These are phyloP conservation scores for Exophiala mesophila DNA, from an alignment of 2,329 filamentous ascomycete species.

Conservation along the genomic window DNA sequence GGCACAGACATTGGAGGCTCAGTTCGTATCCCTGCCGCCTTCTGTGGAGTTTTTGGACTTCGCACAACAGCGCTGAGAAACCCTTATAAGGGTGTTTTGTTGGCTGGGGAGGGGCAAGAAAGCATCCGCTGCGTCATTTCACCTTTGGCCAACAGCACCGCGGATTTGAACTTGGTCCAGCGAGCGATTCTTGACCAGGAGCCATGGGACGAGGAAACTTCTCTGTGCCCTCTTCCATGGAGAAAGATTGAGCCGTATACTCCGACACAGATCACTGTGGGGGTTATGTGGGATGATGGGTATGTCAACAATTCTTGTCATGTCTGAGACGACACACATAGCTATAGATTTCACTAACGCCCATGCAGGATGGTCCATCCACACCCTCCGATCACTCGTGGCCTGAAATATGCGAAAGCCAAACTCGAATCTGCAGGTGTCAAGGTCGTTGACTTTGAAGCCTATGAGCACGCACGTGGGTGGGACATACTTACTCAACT, in stretches of 20 bases:
- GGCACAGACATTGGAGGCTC: constrained; percentile 40
- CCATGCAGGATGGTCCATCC: constrained; percentile 52
- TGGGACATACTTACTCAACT: constrained; percentile 44
- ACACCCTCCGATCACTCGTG: constrained; percentile 56
- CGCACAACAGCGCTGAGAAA: constrained; percentile 38
- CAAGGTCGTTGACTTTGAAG: constrained; percentile 30
- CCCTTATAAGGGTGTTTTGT: constrained; percentile 28
- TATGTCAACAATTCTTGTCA: constrained; percentile 30
- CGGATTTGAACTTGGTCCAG: constrained; percentile 43
- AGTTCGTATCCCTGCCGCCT: constrained; percentile 33
- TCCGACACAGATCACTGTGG: constrained; percentile 46
- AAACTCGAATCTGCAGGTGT: constrained; percentile 39
- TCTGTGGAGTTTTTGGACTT: constrained; percentile 33
- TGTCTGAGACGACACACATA: too few species aligned
- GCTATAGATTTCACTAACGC: neutral
- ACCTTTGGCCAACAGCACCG: constrained; percentile 50
- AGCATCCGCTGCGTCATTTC: constrained; percentile 47
- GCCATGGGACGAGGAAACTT: constrained; percentile 52
- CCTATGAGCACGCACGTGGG: constrained; percentile 37
- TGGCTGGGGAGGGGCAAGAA: constrained; percentile 13
- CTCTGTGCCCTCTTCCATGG: constrained; percentile 49
- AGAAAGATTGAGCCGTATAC: constrained; percentile 21
- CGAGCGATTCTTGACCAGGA: constrained; percentile 38
- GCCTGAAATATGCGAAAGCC: constrained; percentile 44
- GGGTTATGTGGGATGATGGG: constrained; percentile 62